Conservation (phyloP, 1,284 basidiomycete genomes). For the Melampsora abietis-canadensis region DNA sequence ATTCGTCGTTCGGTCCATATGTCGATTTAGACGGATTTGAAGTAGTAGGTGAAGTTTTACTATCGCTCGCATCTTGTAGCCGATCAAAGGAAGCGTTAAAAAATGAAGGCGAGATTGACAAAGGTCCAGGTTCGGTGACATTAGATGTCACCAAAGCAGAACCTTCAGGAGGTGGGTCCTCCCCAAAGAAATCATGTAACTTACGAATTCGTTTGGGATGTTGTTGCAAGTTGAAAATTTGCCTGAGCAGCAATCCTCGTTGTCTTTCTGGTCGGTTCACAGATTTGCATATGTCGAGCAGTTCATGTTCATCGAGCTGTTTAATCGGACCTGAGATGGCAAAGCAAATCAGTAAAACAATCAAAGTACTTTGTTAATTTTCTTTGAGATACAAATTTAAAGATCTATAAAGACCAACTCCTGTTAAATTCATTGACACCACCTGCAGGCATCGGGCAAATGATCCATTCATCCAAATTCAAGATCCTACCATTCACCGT, state of each 20-base stretch:
- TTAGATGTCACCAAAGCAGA: constrained; percentile 20
- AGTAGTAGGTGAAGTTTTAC: constrained; percentile 41
- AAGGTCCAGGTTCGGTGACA: constrained; percentile 13
- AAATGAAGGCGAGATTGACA: background rate
- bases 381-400: no score
- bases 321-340: constrained; percentile 50
- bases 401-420: background rate
- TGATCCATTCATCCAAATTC: constrained; percentile 22
- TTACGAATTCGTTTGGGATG: constrained; percentile 50
- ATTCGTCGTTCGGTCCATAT: constrained; percentile 48
- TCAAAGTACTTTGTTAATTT: background rate
- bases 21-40: constrained; percentile 49
- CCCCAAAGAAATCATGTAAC: constrained; percentile 63
- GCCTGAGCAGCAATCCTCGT: constrained; percentile 62
- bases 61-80: background rate
- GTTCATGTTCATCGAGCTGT: constrained; percentile 75
- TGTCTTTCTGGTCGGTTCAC: constrained; percentile 73
- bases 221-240: constrained; percentile 47
- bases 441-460: constrained; percentile 22
- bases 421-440: constrained; percentile 18
- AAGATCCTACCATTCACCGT: constrained; percentile 46
- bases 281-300: constrained; percentile 80
- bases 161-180: constrained; percentile 49
- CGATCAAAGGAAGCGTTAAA: constrained; percentile 12
- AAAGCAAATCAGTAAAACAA: background rate